A percentile compares a stretch with the other conserved stretches of the same genome.
Conservation (phyloP, 495 filamentous ascomycete genomes). For the Corynascus novoguineensis region DNA sequence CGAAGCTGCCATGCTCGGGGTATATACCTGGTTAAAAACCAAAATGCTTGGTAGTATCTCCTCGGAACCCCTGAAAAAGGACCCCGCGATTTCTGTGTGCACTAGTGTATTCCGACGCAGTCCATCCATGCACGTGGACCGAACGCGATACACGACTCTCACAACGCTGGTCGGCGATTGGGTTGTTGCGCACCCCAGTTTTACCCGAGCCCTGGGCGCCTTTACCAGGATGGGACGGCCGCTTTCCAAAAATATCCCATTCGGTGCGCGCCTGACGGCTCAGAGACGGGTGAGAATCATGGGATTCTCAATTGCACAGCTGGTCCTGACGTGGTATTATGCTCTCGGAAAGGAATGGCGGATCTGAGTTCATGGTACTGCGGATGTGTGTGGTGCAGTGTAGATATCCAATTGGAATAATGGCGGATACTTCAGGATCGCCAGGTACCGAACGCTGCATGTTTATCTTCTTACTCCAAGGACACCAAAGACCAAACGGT, state of each 20-base stretch:
- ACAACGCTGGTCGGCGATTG: neutral
- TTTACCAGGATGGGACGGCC: neutral
- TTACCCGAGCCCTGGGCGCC: neutral
- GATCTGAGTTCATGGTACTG: neutral
- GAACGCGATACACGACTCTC: neutral
- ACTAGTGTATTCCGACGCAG: no score
- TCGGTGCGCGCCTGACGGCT: neutral
- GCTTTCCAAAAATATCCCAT: conserved; percentile 1
- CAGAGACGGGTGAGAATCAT: neutral
- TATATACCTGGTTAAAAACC: no score
- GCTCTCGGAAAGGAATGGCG: neutral
- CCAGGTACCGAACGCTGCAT: no score
- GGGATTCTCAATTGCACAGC: neutral
- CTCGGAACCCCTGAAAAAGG: no score
- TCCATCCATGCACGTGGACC: neutral
- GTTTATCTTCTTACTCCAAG: neutral
- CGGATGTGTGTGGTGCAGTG: neutral
- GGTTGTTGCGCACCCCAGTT: neutral
- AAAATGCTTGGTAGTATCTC: no score
- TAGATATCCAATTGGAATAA: neutral
- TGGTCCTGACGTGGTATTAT: neutral
- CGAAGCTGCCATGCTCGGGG: no score
- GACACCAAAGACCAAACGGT: neutral
- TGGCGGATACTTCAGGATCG: neutral
- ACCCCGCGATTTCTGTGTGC: no score